phyloP scores from a whole-genome alignment of 2,329 filamentous ascomycete species.

The Diaporthe aspalathi region DNA sequence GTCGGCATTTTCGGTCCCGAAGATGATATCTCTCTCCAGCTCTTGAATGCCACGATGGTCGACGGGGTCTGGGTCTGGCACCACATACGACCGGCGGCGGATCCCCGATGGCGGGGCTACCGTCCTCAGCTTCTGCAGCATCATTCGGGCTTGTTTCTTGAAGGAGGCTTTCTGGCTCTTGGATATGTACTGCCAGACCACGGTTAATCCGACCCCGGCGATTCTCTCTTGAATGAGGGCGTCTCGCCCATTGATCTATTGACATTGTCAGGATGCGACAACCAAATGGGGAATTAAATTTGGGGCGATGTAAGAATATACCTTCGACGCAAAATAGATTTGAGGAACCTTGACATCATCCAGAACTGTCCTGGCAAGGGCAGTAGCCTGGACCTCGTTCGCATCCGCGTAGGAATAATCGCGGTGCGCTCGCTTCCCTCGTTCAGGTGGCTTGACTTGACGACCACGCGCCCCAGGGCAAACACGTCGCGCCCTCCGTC shows the following conservation, averaged over 20 bases:
- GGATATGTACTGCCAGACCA: too few species aligned
- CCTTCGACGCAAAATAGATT: not conserved
- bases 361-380: constrained; percentile 1
- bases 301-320: not conserved
- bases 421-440: constrained; percentile 38
- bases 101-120: not conserved
- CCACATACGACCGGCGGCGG: not conserved
- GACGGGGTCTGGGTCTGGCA: not conserved
- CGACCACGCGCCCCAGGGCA: constrained; percentile 53
- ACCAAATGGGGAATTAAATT: too few species aligned
- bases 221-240: too few species aligned
- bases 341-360: not conserved
- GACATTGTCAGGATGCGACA: not conserved
- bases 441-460: constrained; percentile 44
- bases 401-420: constrained; percentile 55
- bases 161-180: too few species aligned
- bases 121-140: not conserved
- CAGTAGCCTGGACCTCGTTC: constrained; percentile 52
- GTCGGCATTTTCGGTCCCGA: not conserved
- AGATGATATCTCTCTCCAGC: not conserved
- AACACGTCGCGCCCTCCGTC: constrained; percentile 55
- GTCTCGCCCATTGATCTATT: not conserved
- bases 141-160: not conserved
- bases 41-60: not conserved
- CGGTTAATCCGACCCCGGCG: too few species aligned